A percentile compares a stretch with the other conserved stretches of the same genome.
These are phyloP conservation scores for Neovahlkampfia damariscottae DNA, from an alignment of 78 protist genomes.

Conservation along the genomic window DNA sequence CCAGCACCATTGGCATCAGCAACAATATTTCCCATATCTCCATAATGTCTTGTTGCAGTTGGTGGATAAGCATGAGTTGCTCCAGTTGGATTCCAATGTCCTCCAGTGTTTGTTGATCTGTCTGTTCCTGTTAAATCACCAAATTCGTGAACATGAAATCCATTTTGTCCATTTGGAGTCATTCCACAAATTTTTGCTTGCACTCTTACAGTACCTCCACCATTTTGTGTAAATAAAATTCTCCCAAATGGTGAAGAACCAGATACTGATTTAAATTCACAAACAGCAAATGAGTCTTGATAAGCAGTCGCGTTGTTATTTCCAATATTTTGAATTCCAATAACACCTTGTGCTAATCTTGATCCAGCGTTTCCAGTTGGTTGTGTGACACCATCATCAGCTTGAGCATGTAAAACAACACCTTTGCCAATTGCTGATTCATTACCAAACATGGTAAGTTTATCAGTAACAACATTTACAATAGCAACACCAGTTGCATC, in stretches of 20 bases:
- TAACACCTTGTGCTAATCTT: not conserved
- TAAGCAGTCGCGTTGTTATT: not conserved
- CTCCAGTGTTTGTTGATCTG: not conserved
- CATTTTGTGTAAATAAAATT: not conserved
- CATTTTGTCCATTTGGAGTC: not conserved
- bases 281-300: not conserved
- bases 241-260: not conserved
- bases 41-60: not conserved
- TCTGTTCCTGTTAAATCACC: not conserved
- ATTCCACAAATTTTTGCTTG: not conserved
- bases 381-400: conserved; percentile 5
- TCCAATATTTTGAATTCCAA: not conserved
- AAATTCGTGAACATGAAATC: not conserved
- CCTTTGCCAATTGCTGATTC: not conserved
- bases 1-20: not conserved
- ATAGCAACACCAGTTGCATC: not conserved
- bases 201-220: not conserved
- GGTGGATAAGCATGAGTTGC: not conserved
- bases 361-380: not conserved
- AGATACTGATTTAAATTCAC: not conserved
- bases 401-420: not conserved
- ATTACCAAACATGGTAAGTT: too few relatives aligned
- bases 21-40: not conserved
- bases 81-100: not conserved
- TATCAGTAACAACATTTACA: not conserved